Evolutionary conservation across 371 early-diverging fungal species (phyloP).

Genomic region (Dichotomocladium elegans): DNA sequence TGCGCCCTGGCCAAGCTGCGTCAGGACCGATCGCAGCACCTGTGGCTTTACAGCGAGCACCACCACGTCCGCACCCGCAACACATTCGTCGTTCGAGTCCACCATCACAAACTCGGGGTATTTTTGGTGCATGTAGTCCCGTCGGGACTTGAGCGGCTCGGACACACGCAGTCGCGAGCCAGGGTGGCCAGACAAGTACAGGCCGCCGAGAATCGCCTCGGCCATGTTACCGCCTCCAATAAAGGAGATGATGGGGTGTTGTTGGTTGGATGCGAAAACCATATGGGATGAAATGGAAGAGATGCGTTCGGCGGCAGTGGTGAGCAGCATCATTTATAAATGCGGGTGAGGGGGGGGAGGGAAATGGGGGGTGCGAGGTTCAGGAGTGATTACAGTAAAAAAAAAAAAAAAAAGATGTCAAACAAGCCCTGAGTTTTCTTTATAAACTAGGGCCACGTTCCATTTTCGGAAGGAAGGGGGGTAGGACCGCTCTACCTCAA

Average conservation of each 20-base stretch:
- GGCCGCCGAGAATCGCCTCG: slow-evolving; percentile 86
- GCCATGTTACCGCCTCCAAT: slow-evolving; percentile 97
- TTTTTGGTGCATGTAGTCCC: slow-evolving; percentile 59
- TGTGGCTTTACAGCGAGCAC: slow-evolving; percentile 91
- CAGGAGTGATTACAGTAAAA: no score
- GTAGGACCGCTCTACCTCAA: no score
- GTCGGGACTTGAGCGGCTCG: slow-evolving; percentile 71
- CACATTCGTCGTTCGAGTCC: slow-evolving; percentile 30
- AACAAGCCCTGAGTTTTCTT: no score
- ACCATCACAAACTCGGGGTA: slow-evolving; percentile 48
- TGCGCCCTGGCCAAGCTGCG: slow-evolving; percentile 33
- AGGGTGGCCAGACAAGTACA: slow-evolving; percentile 71
- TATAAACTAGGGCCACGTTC: no score
- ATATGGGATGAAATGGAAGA: neutral
- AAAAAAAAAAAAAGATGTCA: no score
- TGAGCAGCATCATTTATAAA: neutral
- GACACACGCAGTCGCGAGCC: slow-evolving; percentile 67
- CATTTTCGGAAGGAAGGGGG: no score
- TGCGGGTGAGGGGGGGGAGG: no score
- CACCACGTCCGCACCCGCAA: slow-evolving; percentile 65
- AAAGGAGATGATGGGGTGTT: slow-evolving; percentile 53
- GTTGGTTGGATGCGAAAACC: neutral
- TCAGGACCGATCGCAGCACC: slow-evolving; percentile 70
- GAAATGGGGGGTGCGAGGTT: no score
- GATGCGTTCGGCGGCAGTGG: neutral